phyloP scores from a whole-genome alignment of 2,329 filamentous ascomycete species.

The Aspergillus caelatus region DNA sequence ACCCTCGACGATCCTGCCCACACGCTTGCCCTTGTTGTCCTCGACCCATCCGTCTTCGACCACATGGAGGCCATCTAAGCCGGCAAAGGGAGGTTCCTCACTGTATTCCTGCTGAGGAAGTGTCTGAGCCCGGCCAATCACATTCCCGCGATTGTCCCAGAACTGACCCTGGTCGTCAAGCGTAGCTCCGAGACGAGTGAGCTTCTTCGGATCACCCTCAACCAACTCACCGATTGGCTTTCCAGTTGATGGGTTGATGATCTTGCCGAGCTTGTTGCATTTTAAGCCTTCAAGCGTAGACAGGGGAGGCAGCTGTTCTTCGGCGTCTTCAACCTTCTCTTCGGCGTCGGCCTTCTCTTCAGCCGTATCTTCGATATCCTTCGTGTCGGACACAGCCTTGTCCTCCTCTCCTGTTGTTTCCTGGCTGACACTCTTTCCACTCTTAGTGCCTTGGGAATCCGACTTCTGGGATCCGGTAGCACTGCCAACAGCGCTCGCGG shows the following conservation, averaged over 20 bases:
- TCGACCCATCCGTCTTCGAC: conserved; percentile 52
- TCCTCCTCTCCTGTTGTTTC: conserved; percentile 54
- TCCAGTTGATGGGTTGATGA: conserved; percentile 44
- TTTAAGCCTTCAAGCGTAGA: conserved; percentile 43
- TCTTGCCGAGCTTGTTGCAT: conserved; percentile 49
- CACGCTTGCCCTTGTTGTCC: conserved; percentile 50
- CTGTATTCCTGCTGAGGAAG: conserved; percentile 42
- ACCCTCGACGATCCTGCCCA: conserved; percentile 59
- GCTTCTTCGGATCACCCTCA: conserved; percentile 67
- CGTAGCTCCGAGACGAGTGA: conserved; percentile 43
- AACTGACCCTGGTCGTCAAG: conserved; percentile 65
- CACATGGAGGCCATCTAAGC: conserved; percentile 51
- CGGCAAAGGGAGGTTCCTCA: conserved; percentile 47
- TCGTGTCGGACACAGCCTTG: conserved; percentile 50
- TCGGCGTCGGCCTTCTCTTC: conserved; percentile 28
- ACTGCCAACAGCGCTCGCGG: conserved; percentile 41
- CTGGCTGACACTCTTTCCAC: conserved; percentile 50
- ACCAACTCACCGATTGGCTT: conserved; percentile 60
- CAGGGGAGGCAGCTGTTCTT: conserved; percentile 37
- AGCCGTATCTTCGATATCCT: conserved; percentile 28
- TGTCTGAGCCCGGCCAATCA: conserved; percentile 62
- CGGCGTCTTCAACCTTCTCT: conserved; percentile 28
- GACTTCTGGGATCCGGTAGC: conserved; percentile 26
- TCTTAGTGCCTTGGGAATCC: conserved; percentile 25
- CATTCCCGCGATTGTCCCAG: conserved; percentile 64